A percentile compares a stretch with the other conserved stretches of the same genome.
Evolutionary conservation across 345 rosid species (phyloP).

Genomic region (Rhodomyrtus tomentosa): DNA sequence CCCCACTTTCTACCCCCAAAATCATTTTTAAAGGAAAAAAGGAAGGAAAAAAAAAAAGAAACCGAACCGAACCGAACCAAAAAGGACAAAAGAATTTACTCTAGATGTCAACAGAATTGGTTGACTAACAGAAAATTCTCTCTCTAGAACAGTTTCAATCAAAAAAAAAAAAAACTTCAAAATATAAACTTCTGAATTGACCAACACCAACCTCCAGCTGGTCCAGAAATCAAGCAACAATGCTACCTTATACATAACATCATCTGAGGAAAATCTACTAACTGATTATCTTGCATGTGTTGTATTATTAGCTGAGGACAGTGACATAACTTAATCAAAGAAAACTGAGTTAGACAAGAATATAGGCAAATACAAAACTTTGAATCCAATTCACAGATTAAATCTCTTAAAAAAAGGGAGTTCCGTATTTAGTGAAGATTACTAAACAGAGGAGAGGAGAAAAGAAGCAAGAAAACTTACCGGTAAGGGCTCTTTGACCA

Average conservation of each 20-base stretch:
- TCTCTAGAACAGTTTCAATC: not conserved
- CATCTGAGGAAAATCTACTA: not conserved
- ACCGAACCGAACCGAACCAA: not conserved
- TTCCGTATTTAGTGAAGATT: not conserved
- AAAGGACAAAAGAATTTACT: not conserved
- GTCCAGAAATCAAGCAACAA: not conserved
- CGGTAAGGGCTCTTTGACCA: constrained; percentile 34
- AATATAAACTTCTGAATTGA: not conserved
- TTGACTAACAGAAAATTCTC: not conserved
- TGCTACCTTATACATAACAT: not conserved
- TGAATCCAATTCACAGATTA: not conserved
- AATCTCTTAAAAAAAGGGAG: not conserved
- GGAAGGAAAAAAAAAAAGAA: not conserved
- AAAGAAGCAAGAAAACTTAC: constrained; percentile 14
- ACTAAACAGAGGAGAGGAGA: not conserved
- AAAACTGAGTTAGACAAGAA: not conserved
- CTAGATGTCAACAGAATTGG: not conserved
- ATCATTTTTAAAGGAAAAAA: too few relatives aligned
- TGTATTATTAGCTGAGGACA: not conserved
- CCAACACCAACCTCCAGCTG: not conserved
- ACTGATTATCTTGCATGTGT: not conserved
- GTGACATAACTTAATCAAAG: not conserved
- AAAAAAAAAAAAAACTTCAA: not conserved
- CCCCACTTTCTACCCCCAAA: not conserved
- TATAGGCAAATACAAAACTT: not conserved